These are phyloP conservation scores for Mrakiaceae sp. DNA, from an alignment of 1,284 basidiomycete species.

Conservation along the genomic window DNA sequence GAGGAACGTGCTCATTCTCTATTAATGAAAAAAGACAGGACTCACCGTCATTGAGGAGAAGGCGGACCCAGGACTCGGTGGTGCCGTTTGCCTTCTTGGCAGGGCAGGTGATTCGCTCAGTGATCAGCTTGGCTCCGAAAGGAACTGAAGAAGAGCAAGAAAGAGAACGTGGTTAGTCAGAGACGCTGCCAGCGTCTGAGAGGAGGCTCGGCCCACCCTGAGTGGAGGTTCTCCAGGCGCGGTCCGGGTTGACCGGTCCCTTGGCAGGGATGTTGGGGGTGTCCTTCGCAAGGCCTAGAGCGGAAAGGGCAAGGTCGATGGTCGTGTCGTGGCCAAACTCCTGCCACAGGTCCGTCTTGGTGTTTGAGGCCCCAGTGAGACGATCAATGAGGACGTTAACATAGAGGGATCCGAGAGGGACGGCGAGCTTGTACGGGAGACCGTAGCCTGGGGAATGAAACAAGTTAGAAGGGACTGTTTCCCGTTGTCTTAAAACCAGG, in stretches of 20 bases:
- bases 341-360: constrained; percentile 34
- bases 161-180: neutral
- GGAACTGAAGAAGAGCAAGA: constrained; percentile 24
- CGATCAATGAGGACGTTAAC: constrained; percentile 40
- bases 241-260: constrained; percentile 29
- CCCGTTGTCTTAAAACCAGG: too few species aligned
- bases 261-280: constrained; percentile 27
- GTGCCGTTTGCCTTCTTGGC: constrained; percentile 20
- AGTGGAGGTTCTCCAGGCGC: constrained; percentile 38
- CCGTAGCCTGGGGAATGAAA: constrained; percentile 30
- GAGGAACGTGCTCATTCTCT: too few species aligned
- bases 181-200: neutral
- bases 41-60: constrained; percentile 37
- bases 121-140: constrained; percentile 39
- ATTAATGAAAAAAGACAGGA: too few species aligned
- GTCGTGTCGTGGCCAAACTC: constrained; percentile 45
- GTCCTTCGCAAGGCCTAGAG: constrained; percentile 40
- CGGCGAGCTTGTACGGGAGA: constrained; percentile 35
- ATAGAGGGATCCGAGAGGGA: constrained; percentile 39
- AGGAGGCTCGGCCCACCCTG: constrained; percentile 24
- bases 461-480: neutral
- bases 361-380: constrained; percentile 34
- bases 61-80: constrained; percentile 28
- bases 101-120: constrained; percentile 39
- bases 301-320: constrained; percentile 40